These are phyloP conservation scores for Rhododendron ferrugineum DNA, from an alignment of 148 eudicot species.

Conservation along the genomic window DNA sequence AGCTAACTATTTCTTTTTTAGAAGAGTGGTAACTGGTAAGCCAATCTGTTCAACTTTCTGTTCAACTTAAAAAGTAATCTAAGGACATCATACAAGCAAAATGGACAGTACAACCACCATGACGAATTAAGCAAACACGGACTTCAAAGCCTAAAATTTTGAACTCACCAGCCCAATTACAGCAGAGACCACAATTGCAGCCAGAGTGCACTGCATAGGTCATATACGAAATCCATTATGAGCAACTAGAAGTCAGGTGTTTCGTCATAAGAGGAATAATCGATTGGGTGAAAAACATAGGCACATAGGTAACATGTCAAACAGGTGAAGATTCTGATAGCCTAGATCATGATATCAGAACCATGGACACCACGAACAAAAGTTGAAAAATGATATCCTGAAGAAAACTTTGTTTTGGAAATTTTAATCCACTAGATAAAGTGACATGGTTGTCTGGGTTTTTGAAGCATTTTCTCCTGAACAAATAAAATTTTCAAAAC, in stretches of 20 bases:
- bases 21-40: neutral
- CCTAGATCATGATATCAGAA: neutral
- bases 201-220: conserved; percentile 80
- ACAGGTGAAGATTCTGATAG: neutral
- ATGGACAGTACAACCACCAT: neutral
- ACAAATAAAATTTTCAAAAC: neutral
- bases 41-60: neutral
- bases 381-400: neutral
- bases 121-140: neutral
- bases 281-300: neutral
- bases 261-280: conserved; percentile 2
- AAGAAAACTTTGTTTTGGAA: neutral
- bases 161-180: conserved; percentile 96
- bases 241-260: conserved; percentile 18
- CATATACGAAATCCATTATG: conserved; percentile 12
- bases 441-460: neutral
- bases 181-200: conserved; percentile 98
- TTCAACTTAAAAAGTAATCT: neutral
- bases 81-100: neutral
- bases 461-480: neutral
- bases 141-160: neutral
- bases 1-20: neutral
- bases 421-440: neutral
- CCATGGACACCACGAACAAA: neutral
- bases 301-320: neutral